These are phyloP conservation scores for Sporothrix globosa DNA, from an alignment of 2,329 filamentous ascomycete genomes.

Conservation along the genomic window DNA sequence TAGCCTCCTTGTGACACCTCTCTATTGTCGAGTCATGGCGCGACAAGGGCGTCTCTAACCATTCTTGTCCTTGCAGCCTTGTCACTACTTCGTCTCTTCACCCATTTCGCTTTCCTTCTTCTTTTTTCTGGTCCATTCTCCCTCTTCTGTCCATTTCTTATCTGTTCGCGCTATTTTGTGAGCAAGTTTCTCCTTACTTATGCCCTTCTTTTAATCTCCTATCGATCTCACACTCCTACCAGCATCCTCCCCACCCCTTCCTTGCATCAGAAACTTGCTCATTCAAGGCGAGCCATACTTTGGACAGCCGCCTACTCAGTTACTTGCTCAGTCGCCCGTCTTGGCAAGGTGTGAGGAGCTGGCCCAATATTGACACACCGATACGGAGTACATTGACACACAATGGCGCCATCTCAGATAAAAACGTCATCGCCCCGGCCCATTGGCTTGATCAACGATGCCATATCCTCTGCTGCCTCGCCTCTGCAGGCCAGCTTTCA, in stretches of 20 bases:
- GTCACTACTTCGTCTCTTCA: too few species aligned
- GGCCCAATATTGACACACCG: neutral
- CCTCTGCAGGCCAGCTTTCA: slow-evolving; percentile 41
- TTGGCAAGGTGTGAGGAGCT: neutral
- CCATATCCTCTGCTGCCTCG: slow-evolving; percentile 41
- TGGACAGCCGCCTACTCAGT: neutral
- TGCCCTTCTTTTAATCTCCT: slow-evolving; percentile 1
- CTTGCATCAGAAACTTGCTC: slow-evolving; percentile 30
- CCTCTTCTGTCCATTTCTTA: slow-evolving; percentile 5
- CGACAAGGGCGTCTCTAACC: slow-evolving; percentile 8
- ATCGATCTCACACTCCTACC: slow-evolving; percentile 20
- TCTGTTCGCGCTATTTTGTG: slow-evolving; percentile 10
- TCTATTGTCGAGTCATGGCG: slow-evolving; percentile 8
- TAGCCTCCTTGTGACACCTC: neutral
- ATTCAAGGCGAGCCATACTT: slow-evolving; percentile 13
- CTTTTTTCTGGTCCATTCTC: neutral
- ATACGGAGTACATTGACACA: neutral
- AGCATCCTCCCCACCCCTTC: neutral
- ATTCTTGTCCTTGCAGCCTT: neutral
- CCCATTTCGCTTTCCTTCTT: neutral
- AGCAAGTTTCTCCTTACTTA: slow-evolving; percentile 23
- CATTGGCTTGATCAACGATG: slow-evolving; percentile 36
- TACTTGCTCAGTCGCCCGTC: slow-evolving; percentile 6
- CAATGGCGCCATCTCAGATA: slow-evolving; percentile 24
- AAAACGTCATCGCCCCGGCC: slow-evolving; percentile 22